phyloP scores from a whole-genome alignment of 2,329 filamentous ascomycete species.

The Hymenoscyphus scutula region DNA sequence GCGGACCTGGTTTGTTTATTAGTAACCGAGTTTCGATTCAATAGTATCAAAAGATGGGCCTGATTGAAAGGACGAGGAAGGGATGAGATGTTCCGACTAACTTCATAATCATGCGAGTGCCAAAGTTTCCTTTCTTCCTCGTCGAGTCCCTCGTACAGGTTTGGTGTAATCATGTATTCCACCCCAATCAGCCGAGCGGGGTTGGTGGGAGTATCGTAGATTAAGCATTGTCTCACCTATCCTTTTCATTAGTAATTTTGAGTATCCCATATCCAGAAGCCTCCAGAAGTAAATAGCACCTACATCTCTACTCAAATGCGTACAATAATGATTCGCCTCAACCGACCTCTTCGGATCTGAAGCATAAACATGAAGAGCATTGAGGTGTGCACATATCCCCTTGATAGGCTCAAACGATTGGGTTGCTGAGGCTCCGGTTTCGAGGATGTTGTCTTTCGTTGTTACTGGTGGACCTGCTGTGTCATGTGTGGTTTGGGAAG shows the following conservation, averaged over 20 bases:
- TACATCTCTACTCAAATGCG: slow-evolving; percentile 70
- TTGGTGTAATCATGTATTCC: slow-evolving; percentile 69
- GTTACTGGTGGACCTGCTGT: slow-evolving; percentile 38
- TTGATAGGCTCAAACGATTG: slow-evolving; percentile 71
- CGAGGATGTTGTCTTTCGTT: slow-evolving; percentile 55
- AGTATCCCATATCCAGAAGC: neutral
- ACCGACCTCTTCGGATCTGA: slow-evolving; percentile 66
- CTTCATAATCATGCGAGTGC: slow-evolving; percentile 65
- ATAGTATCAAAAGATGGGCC: too few species aligned
- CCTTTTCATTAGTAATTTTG: neutral
- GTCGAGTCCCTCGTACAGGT: slow-evolving; percentile 64
- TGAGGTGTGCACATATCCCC: slow-evolving; percentile 76
- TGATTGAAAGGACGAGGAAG: neutral
- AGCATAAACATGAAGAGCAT: slow-evolving; percentile 79
- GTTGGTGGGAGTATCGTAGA: slow-evolving; percentile 70
- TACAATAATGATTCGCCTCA: slow-evolving; percentile 83
- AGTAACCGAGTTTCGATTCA: too few species aligned
- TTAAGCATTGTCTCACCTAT: slow-evolving; percentile 79
- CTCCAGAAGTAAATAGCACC: too few species aligned
- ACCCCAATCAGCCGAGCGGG: slow-evolving; percentile 76
- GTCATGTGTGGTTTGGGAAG: slow-evolving; percentile 20
- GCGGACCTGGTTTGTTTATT: slow-evolving; percentile 16
- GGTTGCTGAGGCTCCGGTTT: slow-evolving; percentile 57
- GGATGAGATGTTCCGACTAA: slow-evolving; percentile 59
- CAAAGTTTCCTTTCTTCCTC: slow-evolving; percentile 69